A percentile compares a stretch with the other conserved stretches of the same genome.
phyloP scores from a whole-genome alignment of 441 rosid species.

The Pelargonium fulgidum region DNA sequence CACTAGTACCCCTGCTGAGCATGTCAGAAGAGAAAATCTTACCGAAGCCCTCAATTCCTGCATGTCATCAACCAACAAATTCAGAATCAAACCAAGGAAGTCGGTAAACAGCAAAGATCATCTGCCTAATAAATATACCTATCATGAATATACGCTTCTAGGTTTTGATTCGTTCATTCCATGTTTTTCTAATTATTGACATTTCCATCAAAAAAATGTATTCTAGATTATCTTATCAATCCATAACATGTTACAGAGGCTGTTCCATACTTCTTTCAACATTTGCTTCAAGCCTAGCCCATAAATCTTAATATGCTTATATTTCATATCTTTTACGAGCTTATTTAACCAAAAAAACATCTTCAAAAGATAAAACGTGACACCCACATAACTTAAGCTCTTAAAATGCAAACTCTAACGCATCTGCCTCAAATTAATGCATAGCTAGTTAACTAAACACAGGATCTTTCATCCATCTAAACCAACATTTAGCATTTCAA shows the following conservation, averaged over 20 bases:
- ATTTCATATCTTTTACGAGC: not conserved
- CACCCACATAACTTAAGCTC: not conserved
- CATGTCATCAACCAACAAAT: constrained; percentile 19
- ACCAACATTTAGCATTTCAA: not conserved
- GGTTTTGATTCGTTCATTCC: not conserved
- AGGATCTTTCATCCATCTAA: not conserved
- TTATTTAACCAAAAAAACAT: not conserved
- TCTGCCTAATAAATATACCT: not conserved
- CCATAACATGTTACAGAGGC: not conserved
- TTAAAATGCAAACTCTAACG: not conserved
- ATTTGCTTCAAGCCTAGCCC: not conserved
- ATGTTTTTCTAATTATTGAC: not conserved
- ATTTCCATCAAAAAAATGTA: not conserved
- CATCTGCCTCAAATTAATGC: not conserved
- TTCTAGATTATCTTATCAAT: not conserved
- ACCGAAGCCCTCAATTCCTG: constrained; percentile 80
- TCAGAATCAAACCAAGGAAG: not conserved
- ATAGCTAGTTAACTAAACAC: not conserved
- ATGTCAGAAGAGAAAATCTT: constrained; percentile 54
- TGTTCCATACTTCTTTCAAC: not conserved
- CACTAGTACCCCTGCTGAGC: constrained; percentile 38
- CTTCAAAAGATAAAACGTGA: not conserved
- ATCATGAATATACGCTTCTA: not conserved
- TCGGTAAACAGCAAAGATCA: not conserved
- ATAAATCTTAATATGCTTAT: not conserved